A percentile compares a stretch with the other conserved stretches of the same genome.
These are phyloP conservation scores for Cornus controversa DNA, from an alignment of 148 eudicot species.

Conservation along the genomic window DNA sequence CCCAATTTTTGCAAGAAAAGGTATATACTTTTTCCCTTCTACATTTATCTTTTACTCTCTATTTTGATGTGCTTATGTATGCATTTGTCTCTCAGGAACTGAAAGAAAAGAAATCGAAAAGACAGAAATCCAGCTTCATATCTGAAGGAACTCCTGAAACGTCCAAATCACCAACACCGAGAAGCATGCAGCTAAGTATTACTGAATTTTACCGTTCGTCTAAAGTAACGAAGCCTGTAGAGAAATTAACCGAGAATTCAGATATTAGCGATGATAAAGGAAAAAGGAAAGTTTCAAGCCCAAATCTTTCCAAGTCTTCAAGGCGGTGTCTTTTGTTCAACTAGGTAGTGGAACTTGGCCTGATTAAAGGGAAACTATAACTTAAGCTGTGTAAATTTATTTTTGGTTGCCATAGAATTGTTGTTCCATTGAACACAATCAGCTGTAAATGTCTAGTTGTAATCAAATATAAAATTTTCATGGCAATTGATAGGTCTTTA, in stretches of 20 bases:
- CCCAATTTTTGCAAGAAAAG: slow-evolving; percentile 56
- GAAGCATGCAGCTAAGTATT: slow-evolving; percentile 56
- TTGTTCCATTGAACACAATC: background rate
- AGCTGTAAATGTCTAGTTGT: background rate
- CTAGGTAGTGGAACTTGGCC: slow-evolving; percentile 8
- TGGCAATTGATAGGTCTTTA: background rate
- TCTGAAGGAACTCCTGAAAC: slow-evolving; percentile 29
- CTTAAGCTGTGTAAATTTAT: background rate
- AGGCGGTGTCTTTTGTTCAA: slow-evolving; percentile 73
- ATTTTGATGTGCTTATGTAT: background rate
- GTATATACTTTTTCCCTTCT: slow-evolving; percentile 26
- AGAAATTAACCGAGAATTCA: slow-evolving; percentile 16
- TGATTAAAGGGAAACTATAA: background rate
- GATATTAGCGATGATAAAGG: slow-evolving; percentile 25
- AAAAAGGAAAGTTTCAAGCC: slow-evolving; percentile 37
- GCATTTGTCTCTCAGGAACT: slow-evolving; percentile 36
- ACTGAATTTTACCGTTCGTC: slow-evolving; percentile 76
- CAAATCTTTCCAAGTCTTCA: slow-evolving; percentile 68
- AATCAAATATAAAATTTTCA: background rate
- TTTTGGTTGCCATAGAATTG: background rate
- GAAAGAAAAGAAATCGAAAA: slow-evolving; percentile 55
- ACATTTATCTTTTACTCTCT: background rate
- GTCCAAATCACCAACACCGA: slow-evolving; percentile 33
- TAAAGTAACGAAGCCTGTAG: slow-evolving; percentile 36
- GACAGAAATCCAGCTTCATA: slow-evolving; percentile 23